A percentile compares a stretch with the other conserved stretches of the same genome.
Conservation (phyloP, 768 basidiomycete genomes). For the Psilocybe tampanensis region DNA sequence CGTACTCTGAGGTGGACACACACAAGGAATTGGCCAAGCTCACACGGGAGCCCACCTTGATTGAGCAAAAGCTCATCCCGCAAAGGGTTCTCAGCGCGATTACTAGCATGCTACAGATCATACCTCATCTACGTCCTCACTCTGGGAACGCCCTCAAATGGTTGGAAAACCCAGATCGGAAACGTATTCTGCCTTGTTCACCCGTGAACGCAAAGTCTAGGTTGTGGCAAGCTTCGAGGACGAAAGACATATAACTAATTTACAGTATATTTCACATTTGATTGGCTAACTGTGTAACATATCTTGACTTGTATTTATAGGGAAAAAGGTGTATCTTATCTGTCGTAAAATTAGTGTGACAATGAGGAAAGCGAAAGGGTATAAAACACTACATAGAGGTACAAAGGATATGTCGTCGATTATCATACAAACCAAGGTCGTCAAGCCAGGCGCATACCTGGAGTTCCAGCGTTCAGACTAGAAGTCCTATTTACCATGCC, state of each 20-base stretch:
- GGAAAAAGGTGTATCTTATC: neutral
- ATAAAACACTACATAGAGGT: neutral
- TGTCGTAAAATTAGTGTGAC: too few relatives aligned
- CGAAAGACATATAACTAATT: constrained; percentile 2
- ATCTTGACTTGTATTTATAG: neutral
- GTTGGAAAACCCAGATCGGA: constrained; percentile 9
- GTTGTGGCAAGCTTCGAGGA: constrained; percentile 3
- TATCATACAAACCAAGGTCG: constrained; percentile 1
- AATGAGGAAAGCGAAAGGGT: neutral
- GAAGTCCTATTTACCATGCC: constrained; percentile 33
- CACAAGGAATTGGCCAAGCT: constrained; percentile 10
- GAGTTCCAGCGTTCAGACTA: constrained; percentile 27
- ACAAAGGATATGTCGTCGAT: neutral
- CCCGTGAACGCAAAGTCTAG: constrained; percentile 16
- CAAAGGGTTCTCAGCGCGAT: constrained; percentile 10
- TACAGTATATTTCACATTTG: neutral
- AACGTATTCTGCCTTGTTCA: constrained; percentile 3
- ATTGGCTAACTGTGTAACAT: neutral
- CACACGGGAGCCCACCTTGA: constrained; percentile 7
- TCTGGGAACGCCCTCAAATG: constrained; percentile 12
- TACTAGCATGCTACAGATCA: constrained; percentile 13
- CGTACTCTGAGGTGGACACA: constrained; percentile 9
- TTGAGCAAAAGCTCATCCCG: constrained; percentile 14
- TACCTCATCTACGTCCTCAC: constrained; percentile 13
- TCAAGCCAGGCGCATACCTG: constrained; percentile 22